Percentiles rank a stretch among this genome's conserved stretches.
phyloP scores from a whole-genome alignment of 805 yeast genomes.

The Priceomyces medius region DNA sequence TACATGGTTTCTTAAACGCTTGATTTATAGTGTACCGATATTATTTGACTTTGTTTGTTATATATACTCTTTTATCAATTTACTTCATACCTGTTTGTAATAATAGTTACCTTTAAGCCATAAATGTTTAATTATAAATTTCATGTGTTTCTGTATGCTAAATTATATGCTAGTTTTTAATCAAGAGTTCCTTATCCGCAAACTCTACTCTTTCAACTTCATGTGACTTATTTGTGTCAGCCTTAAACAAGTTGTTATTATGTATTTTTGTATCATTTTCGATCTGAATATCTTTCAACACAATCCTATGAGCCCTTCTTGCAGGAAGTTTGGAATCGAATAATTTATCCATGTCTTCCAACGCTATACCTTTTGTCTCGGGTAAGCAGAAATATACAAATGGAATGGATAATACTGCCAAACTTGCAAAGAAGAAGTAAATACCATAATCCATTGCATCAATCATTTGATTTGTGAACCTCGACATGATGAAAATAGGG shows the following conservation, averaged over 20 bases:
- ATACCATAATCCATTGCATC: conserved; percentile 35
- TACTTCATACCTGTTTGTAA: background rate
- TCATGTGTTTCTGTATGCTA: background rate
- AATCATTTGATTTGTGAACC: conserved; percentile 35
- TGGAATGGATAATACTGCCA: conserved; percentile 34
- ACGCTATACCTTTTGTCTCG: conserved; percentile 37
- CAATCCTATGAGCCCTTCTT: conserved; percentile 21
- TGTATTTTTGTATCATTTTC: conserved; percentile 12
- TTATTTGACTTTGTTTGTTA: conserved; percentile 1
- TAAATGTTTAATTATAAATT: background rate
- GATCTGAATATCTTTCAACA: conserved; percentile 13
- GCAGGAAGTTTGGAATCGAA: conserved; percentile 22
- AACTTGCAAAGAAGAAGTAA: conserved; percentile 36
- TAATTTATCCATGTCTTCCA: conserved; percentile 27
- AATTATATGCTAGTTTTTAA: background rate
- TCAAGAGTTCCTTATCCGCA: background rate
- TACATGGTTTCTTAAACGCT: background rate
- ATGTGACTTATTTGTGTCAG: conserved; percentile 20
- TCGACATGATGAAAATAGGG: conserved; percentile 37
- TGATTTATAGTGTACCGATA: background rate
- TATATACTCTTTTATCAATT: background rate
- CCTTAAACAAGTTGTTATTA: conserved; percentile 17
- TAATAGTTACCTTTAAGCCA: background rate
- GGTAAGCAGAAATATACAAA: conserved; percentile 39
- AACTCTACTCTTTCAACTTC: conserved; percentile 18